Evolutionary conservation across 2,329 filamentous ascomycete species (phyloP).

Genomic region (Trichophyton schoenleinii): DNA sequence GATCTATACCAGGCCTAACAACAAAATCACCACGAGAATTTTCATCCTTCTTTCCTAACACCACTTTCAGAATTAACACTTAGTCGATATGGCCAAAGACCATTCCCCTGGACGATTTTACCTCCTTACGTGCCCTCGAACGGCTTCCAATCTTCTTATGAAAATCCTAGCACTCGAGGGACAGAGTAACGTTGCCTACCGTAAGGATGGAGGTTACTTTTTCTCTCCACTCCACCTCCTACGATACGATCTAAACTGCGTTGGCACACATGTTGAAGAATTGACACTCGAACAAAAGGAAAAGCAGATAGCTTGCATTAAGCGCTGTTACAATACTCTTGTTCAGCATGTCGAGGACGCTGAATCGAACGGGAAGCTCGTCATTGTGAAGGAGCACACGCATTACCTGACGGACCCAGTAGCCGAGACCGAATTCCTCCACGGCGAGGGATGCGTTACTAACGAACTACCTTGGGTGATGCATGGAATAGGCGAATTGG

Average conservation of each 20-base stretch:
- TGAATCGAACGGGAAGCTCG: constrained; percentile 15
- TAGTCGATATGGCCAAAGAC: neutral
- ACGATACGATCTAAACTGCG: neutral
- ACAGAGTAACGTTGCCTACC: constrained; percentile 16
- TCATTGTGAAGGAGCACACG: constrained; percentile 27
- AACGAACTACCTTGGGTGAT: constrained; percentile 10
- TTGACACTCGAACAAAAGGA: constrained; percentile 18
- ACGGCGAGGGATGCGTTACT: neutral
- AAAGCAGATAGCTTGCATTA: constrained; percentile 18
- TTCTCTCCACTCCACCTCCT: constrained; percentile 13
- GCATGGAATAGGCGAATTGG: constrained; percentile 4
- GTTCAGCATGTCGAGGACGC: constrained; percentile 17
- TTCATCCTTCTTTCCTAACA: neutral
- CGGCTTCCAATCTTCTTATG: constrained; percentile 23
- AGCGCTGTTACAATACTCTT: constrained; percentile 17
- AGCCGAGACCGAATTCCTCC: constrained; percentile 3
- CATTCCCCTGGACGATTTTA: constrained; percentile 10
- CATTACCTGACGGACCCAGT: constrained; percentile 12
- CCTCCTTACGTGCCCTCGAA: constrained; percentile 19
- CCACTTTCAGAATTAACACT: neutral
- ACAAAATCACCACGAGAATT: neutral
- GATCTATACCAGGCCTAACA: too few species aligned
- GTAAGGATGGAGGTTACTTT: constrained; percentile 19
- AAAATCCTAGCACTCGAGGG: constrained; percentile 19
- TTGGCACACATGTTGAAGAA: neutral